Percentiles rank a stretch among this genome's conserved stretches.
These are phyloP conservation scores for Auricularia auricula-judae DNA, from an alignment of 768 basidiomycete species.

Conservation along the genomic window DNA sequence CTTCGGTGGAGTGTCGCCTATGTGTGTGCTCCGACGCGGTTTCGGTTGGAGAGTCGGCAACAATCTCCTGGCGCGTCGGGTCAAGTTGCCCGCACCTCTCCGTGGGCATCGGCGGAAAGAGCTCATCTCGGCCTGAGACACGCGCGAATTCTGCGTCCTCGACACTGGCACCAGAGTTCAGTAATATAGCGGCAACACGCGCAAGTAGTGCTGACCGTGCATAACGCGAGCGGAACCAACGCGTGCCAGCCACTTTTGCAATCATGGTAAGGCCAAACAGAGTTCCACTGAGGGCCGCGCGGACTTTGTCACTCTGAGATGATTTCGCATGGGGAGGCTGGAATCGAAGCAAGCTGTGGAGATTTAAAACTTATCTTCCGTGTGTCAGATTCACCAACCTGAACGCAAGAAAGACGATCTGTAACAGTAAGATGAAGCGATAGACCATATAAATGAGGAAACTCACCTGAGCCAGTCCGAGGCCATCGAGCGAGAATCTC, in stretches of 20 bases:
- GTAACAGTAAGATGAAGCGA: neutral
- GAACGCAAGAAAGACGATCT: slow-evolving; percentile 15
- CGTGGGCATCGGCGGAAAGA: neutral
- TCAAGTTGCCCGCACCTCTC: neutral
- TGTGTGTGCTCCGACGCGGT: neutral
- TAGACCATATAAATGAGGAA: neutral
- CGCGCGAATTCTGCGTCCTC: neutral
- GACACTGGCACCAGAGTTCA: neutral
- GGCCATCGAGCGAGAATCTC: slow-evolving; percentile 27
- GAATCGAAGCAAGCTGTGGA: neutral
- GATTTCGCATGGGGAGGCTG: neutral
- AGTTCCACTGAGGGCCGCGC: neutral
- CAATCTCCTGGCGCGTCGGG: neutral
- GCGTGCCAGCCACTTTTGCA: neutral
- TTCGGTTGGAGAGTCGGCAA: neutral
- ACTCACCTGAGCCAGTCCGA: slow-evolving; percentile 15
- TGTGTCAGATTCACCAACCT: neutral
- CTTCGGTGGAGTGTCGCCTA: neutral
- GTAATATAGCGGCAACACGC: neutral
- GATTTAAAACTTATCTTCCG: too few species aligned
- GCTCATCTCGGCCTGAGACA: neutral
- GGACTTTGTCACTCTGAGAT: neutral
- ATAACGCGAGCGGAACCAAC: neutral
- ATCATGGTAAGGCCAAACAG: neutral
- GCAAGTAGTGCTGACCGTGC: neutral